phyloP scores from a whole-genome alignment of 805 yeast species.

The Nakazawaea anatomiae region DNA sequence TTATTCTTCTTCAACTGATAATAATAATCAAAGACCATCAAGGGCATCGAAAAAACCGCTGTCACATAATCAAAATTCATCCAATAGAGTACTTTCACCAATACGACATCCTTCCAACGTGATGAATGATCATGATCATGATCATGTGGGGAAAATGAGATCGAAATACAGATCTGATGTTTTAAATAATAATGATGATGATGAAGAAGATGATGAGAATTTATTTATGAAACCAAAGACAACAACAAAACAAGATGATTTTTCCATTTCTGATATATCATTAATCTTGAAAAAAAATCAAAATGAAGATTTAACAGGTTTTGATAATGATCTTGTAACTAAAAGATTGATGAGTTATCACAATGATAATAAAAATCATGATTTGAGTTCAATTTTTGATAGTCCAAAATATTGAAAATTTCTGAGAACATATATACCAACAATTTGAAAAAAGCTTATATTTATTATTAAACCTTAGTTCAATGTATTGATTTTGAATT shows the following conservation, averaged over 20 bases:
- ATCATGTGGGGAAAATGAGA: not conserved
- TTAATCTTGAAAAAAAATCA: conserved; percentile 1
- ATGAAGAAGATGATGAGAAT: not conserved
- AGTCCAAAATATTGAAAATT: not conserved
- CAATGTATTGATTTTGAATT: too few species aligned
- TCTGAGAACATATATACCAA: too few species aligned
- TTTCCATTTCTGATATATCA: conserved; percentile 5
- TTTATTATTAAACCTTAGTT: too few species aligned
- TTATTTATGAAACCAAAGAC: not conserved
- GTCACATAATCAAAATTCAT: conserved; percentile 3
- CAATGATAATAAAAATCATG: not conserved
- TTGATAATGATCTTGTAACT: conserved; percentile 6
- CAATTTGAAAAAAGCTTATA: too few species aligned
- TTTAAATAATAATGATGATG: not conserved
- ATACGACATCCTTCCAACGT: not conserved
- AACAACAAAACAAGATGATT: not conserved
- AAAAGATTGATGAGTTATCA: not conserved
- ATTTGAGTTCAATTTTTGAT: not conserved
- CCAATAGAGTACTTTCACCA: conserved; percentile 3
- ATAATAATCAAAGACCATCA: too few species aligned
- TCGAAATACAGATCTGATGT: conserved; percentile 2
- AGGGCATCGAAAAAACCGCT: not conserved
- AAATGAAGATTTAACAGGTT: conserved; percentile 8
- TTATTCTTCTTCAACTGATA: too few species aligned
- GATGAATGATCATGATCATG: too few species aligned